phyloP scores from a whole-genome alignment of 2,329 filamentous ascomycete genomes.

The Aspergillus chevalieri region DNA sequence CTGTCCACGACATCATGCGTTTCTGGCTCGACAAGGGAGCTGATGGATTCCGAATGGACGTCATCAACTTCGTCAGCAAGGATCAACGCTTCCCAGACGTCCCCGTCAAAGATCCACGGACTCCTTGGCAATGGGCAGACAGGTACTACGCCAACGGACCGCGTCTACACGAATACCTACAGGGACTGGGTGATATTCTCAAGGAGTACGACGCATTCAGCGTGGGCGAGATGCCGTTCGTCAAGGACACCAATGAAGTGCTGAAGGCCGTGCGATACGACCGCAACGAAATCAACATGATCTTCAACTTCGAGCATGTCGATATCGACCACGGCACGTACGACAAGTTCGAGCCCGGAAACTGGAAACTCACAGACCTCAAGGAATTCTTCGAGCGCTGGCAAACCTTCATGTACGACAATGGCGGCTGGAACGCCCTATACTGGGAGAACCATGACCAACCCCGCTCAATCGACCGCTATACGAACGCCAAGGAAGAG shows the following conservation, averaged over 20 bases:
- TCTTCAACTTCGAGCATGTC: constrained; percentile 67
- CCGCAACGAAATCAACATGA: constrained; percentile 61
- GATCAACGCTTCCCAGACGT: constrained; percentile 48
- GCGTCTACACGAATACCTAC: constrained; percentile 52
- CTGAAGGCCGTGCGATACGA: constrained; percentile 51
- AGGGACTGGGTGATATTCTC: constrained; percentile 49
- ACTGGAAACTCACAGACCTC: constrained; percentile 47
- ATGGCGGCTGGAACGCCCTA: constrained; percentile 59
- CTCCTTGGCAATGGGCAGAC: constrained; percentile 30
- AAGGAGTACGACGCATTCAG: constrained; percentile 54
- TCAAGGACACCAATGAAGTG: constrained; percentile 45
- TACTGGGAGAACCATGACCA: constrained; percentile 65
- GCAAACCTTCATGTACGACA: constrained; percentile 55
- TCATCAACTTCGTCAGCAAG: constrained; percentile 68
- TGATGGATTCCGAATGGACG: constrained; percentile 68
- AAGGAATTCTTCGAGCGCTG: constrained; percentile 52
- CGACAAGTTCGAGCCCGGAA: constrained; percentile 45
- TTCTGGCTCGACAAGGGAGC: constrained; percentile 75
- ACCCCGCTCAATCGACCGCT: constrained; percentile 54
- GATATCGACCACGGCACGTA: constrained; percentile 50
- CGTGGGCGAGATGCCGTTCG: constrained; percentile 56
- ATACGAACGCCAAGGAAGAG: constrained; percentile 46
- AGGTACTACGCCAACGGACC: constrained; percentile 52
- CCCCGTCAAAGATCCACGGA: constrained; percentile 24
- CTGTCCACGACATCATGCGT: constrained; percentile 66